Percentiles rank a stretch among this genome's conserved stretches.
These are phyloP conservation scores for Beauveria australis DNA, from an alignment of 2,329 filamentous ascomycete species.

Conservation along the genomic window DNA sequence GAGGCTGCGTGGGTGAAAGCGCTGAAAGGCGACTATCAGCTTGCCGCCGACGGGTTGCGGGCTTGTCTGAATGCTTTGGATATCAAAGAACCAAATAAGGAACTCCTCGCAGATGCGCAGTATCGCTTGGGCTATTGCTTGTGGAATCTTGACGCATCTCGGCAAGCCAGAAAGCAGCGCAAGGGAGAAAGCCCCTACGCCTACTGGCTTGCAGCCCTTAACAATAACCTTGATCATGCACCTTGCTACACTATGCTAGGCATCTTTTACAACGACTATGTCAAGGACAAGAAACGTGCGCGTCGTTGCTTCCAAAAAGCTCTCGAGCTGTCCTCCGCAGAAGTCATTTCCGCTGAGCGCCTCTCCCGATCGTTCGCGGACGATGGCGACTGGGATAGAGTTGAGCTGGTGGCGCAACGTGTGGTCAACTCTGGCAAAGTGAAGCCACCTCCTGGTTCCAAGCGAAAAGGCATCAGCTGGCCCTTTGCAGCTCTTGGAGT, in stretches of 20 bases:
- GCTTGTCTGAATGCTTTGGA: constrained; percentile 59
- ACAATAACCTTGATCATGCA: constrained; percentile 79
- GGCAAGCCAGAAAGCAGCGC: constrained; percentile 67
- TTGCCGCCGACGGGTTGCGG: constrained; percentile 62
- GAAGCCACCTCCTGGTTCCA: constrained; percentile 82
- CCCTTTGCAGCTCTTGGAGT: constrained; percentile 89
- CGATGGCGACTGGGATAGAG: constrained; percentile 89
- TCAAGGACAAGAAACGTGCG: constrained; percentile 75
- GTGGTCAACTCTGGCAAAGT: constrained; percentile 94
- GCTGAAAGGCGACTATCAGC: constrained; percentile 65
- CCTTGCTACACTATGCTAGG: constrained; percentile 88
- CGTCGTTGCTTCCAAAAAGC: constrained; percentile 95
- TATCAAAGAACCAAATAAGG: constrained; percentile 49
- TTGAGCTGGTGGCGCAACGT: constrained; percentile 83
- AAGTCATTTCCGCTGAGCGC: constrained; percentile 79
- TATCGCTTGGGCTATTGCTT: constrained; percentile 82
- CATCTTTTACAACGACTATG: constrained; percentile 85
- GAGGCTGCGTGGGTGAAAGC: constrained; percentile 92
- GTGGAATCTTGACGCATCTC: constrained; percentile 75
- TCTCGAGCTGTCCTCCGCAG: constrained; percentile 80
- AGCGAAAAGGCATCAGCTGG: constrained; percentile 90
- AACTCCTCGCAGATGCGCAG: constrained; percentile 76
- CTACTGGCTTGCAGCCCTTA: constrained; percentile 74
- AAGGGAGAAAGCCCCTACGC: constrained; percentile 64
- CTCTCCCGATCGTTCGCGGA: constrained; percentile 82